phyloP scores from a whole-genome alignment of 345 rosid genomes.

The Physaria fendleri region DNA sequence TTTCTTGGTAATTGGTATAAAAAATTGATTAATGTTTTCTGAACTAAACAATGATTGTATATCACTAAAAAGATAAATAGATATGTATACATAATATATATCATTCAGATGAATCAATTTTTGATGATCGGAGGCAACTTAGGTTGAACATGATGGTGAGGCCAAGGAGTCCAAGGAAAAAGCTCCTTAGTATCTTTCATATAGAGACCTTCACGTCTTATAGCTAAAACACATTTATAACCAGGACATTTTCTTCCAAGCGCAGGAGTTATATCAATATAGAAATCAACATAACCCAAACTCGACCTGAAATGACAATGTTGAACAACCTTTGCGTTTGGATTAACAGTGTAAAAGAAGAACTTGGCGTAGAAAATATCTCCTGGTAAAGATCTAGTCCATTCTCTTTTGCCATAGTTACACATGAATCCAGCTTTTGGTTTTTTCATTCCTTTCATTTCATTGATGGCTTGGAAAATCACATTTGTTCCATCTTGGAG shows the following conservation, averaged over 20 bases:
- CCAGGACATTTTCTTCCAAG: slow-evolving; percentile 11
- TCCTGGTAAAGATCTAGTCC: slow-evolving; percentile 29
- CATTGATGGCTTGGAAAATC: slow-evolving; percentile 27
- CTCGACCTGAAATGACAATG: slow-evolving; percentile 26
- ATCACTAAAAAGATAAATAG: neutral
- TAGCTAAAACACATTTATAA: slow-evolving; percentile 20
- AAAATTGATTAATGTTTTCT: neutral
- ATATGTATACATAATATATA: neutral
- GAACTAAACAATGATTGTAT: neutral
- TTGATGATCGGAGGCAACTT: slow-evolving; percentile 1
- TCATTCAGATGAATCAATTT: neutral
- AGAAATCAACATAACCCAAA: slow-evolving; percentile 10
- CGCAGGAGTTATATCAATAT: slow-evolving; percentile 12
- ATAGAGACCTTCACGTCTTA: slow-evolving; percentile 24
- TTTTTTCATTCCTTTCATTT: slow-evolving; percentile 24
- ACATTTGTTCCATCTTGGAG: slow-evolving; percentile 28
- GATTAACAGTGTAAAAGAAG: slow-evolving; percentile 24
- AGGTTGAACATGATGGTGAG: slow-evolving; percentile 24
- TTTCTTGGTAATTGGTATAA: neutral
- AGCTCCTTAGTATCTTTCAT: slow-evolving; percentile 27
- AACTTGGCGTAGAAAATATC: slow-evolving; percentile 18
- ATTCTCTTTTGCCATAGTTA: neutral
- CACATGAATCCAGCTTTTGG: slow-evolving; percentile 30
- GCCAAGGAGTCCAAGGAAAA: slow-evolving; percentile 30
- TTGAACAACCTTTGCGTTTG: slow-evolving; percentile 9